Evolutionary conservation across 805 yeast species (phyloP), one percentile per base, ranked within the genome.

Genomic region (Lachancea dasiensis): DNA sequence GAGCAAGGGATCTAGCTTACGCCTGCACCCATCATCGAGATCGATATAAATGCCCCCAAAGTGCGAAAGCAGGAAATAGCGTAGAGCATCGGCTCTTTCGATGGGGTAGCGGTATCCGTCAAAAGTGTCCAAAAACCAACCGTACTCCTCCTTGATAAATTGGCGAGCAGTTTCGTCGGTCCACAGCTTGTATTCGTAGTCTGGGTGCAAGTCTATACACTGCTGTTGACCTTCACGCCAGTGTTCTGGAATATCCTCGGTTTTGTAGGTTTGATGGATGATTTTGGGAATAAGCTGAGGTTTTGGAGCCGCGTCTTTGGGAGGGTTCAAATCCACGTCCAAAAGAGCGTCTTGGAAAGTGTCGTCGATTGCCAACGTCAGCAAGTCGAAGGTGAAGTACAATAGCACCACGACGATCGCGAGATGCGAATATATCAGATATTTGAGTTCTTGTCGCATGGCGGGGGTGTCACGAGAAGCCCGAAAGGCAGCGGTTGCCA

Each of bases 31-130:
- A 58, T 84, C 95, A 56, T 87, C 97, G 48, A 89, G 66, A 61
- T 87, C 97, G 47, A 87, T 77, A 61, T 89, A 89, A 32, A 89
- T 70, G 29, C 97, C 97, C 44, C 97, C 97, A 54, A 72, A 87
- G 55, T 85, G 87, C 38, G 70, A 72, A 45, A 89, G 64, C 5
- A 85, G 81, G 62, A 89, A 89, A 64, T 89, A 89, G 47, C 96
- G 71, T 33, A 89, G 83, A 5, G 86, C 92, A 54, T 89, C 96
- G 1, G 95, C 96, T 41, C 97, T 67, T 67, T 86, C 79, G 47
- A 89, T 89, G 10, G 89, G 86, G 55, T 78, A 86, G 28, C 72
- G 74, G 55, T 89, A 89, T 18, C 70, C 60, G 51, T 85, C 90
- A 70, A 81, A 89, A 2, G 90, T 81, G 7, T 69, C 60, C 39